Conservation (phyloP, 2,329 filamentous ascomycete genomes). For the Neofusicoccum cordaticola region DNA sequence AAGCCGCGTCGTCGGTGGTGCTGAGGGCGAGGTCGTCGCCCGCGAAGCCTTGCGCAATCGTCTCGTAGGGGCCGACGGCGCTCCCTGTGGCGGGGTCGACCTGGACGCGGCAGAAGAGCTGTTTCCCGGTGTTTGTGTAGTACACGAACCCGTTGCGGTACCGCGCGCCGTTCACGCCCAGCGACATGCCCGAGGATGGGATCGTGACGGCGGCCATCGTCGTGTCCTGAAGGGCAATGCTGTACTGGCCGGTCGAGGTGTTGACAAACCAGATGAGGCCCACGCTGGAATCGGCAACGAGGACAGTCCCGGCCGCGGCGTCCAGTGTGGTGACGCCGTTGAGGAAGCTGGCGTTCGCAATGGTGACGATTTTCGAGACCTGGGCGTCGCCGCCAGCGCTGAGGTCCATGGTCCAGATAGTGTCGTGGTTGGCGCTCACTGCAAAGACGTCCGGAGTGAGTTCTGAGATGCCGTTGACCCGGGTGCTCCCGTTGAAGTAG, state of each 20-base stretch:
- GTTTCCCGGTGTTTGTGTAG: constrained; percentile 23
- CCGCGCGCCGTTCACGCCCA: constrained; percentile 27
- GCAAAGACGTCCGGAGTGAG: constrained; percentile 32
- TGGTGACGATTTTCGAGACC: constrained; percentile 21
- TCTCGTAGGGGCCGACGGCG: background rate
- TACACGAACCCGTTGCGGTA: constrained; percentile 20
- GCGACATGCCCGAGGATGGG: constrained; percentile 14
- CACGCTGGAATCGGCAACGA: constrained; percentile 25
- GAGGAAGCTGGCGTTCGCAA: constrained; percentile 19
- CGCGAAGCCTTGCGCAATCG: background rate
- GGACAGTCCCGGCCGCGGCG: constrained; percentile 16
- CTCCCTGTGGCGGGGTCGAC: constrained; percentile 18
- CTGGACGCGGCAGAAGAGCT: constrained; percentile 20
- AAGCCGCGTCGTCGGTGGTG: background rate
- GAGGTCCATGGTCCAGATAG: constrained; percentile 20
- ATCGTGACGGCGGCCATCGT: constrained; percentile 19
- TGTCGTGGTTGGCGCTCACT: constrained; percentile 20
- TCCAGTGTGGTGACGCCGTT: constrained; percentile 27
- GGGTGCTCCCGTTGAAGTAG: constrained; percentile 23
- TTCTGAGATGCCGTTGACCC: constrained; percentile 39
- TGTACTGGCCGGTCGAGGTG: constrained; percentile 16
- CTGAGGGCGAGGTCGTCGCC: background rate
- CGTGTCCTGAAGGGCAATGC: constrained; percentile 20
- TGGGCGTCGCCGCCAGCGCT: constrained; percentile 11
- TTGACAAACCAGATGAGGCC: constrained; percentile 23